phyloP scores from a whole-genome alignment of 345 rosid genomes.

The Gossypium ekmanianum region DNA sequence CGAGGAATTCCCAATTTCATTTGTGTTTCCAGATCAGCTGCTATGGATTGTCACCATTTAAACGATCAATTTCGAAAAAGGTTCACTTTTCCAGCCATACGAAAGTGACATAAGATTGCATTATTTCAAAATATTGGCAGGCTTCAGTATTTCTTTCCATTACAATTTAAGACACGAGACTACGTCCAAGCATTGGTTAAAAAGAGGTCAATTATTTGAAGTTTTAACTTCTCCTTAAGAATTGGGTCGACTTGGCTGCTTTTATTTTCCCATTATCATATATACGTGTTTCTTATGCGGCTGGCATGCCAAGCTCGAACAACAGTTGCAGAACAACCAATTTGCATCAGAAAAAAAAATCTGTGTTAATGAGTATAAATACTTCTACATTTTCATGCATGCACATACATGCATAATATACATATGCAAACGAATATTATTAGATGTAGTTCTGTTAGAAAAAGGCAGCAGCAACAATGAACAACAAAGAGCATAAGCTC shows the following conservation, averaged over 20 bases:
- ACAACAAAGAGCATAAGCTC: too few species aligned
- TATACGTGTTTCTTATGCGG: not conserved
- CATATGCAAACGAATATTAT: too few species aligned
- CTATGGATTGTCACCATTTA: slow-evolving; percentile 3
- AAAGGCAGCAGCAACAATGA: too few species aligned
- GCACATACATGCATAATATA: too few species aligned
- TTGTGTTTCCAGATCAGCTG: slow-evolving; percentile 9
- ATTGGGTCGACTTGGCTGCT: not conserved
- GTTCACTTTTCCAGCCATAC: not conserved
- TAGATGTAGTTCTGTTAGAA: too few species aligned
- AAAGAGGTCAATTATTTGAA: not conserved
- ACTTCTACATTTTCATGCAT: too few species aligned
- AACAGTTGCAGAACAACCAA: not conserved
- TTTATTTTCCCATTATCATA: not conserved
- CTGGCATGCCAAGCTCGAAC: not conserved
- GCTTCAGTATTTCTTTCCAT: not conserved
- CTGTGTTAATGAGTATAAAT: too few species aligned
- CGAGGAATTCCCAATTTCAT: not conserved
- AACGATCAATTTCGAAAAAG: slow-evolving; percentile 1
- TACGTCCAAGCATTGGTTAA: not conserved
- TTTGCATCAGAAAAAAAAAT: not conserved
- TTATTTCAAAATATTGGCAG: not conserved
- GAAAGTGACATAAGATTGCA: not conserved
- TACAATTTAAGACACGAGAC: slow-evolving; percentile 8
- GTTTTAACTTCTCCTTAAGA: not conserved